A percentile compares a stretch with the other conserved stretches of the same genome.
phyloP scores from a whole-genome alignment of 139 green algal genomes.

The Dunaliella primolecta region DNA sequence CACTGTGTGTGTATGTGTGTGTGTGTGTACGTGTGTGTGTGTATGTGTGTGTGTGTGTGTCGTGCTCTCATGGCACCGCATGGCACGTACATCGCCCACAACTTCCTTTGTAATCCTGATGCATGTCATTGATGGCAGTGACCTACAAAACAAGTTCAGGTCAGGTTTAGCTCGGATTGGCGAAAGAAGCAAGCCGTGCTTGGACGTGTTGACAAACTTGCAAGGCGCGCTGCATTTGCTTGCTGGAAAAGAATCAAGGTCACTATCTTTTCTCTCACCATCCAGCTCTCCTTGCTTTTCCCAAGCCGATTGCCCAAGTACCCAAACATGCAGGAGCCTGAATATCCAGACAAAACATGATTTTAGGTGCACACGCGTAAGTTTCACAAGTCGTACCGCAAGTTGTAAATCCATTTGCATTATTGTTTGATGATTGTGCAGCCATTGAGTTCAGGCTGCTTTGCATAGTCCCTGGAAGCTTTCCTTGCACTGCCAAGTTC shows the following conservation, averaged over 20 bases:
- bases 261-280: background rate
- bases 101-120: background rate
- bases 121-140: background rate
- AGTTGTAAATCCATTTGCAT: background rate
- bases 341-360: background rate
- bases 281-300: background rate
- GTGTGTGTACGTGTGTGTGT: too few species aligned
- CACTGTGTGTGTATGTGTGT: too few species aligned
- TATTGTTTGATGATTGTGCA: too few species aligned
- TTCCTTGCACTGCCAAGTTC: background rate
- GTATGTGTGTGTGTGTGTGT: too few species aligned
- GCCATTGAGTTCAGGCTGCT: background rate
- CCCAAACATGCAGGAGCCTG: background rate
- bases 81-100: background rate
- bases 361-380: background rate
- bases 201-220: background rate
- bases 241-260: background rate
- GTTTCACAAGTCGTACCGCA: background rate
- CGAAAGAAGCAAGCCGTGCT: background rate
- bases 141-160: background rate
- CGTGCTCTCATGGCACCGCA: too few species aligned
- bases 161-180: too few species aligned
- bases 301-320: background rate
- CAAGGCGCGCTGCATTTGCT: background rate
- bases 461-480: background rate